phyloP scores from a whole-genome alignment of 2,329 filamentous ascomycete species.

The Diplodia scrobiculata region DNA sequence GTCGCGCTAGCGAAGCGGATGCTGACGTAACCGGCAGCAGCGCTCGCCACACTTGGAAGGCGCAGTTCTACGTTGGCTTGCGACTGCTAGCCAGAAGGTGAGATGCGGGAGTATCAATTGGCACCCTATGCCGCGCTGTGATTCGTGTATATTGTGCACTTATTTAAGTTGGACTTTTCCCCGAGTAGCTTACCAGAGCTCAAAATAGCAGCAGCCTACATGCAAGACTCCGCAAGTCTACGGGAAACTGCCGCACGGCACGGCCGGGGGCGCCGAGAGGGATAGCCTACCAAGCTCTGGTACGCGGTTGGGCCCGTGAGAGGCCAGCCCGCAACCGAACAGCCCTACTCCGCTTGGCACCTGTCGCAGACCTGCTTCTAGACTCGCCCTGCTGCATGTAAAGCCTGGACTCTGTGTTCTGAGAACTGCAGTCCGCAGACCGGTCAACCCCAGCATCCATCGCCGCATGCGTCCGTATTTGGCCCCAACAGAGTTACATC shows the following conservation, averaged over 20 bases:
- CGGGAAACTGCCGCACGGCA: neutral
- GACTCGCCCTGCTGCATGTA: neutral
- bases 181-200: too few relatives aligned
- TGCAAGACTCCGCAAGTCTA: neutral
- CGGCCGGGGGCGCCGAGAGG: neutral
- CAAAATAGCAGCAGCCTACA: too few relatives aligned
- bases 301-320: neutral
- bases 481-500: too few relatives aligned
- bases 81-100: neutral
- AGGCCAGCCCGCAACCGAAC: slow-evolving; percentile 7
- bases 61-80: neutral
- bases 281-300: neutral
- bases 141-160: neutral
- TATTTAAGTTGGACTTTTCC: neutral
- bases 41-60: too few relatives aligned
- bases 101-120: too few relatives aligned
- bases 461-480: too few relatives aligned
- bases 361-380: neutral
- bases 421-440: neutral
- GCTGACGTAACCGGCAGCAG: neutral
- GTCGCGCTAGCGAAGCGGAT: neutral
- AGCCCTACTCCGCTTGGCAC: slow-evolving; percentile 22
- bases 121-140: neutral
- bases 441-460: too few relatives aligned
- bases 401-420: neutral